These are phyloP conservation scores for Triangularia setosa DNA, from an alignment of 2,329 filamentous ascomycete species.

Conservation along the genomic window DNA sequence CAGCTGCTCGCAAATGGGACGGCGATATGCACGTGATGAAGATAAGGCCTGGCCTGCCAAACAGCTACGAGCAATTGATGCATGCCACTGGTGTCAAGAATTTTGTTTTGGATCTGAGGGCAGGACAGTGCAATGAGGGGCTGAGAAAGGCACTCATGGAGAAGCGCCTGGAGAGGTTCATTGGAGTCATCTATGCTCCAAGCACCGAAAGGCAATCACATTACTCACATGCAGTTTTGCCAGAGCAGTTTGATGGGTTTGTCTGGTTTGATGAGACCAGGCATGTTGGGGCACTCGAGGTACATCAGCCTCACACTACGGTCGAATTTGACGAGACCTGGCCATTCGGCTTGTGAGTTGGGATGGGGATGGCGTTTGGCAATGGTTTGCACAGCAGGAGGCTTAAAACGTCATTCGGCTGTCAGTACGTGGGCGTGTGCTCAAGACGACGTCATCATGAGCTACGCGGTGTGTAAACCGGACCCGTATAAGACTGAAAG, in stretches of 20 bases:
- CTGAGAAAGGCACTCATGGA: conserved; percentile 35
- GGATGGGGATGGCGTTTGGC: neutral
- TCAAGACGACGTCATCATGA: neutral
- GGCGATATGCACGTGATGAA: conserved; percentile 48
- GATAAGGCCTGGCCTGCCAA: conserved; percentile 41
- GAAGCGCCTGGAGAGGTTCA: conserved; percentile 46
- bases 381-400: neutral
- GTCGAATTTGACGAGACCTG: conserved; percentile 46
- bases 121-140: conserved; percentile 31
- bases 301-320: conserved; percentile 39
- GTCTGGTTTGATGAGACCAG: conserved; percentile 47
- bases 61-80: conserved; percentile 47
- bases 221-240: conserved; percentile 43
- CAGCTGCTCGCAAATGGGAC: conserved; percentile 49
- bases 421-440: neutral
- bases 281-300: conserved; percentile 44
- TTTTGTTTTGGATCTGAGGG: conserved; percentile 45
- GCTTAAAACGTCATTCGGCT: neutral
- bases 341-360: conserved; percentile 45
- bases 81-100: conserved; percentile 42
- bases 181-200: conserved; percentile 50
- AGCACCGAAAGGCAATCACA: conserved; percentile 47
- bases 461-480: neutral
- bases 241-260: conserved; percentile 47
- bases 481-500: neutral